These are phyloP conservation scores for Breynia disticha DNA, from an alignment of 441 rosid genomes.

Conservation along the genomic window DNA sequence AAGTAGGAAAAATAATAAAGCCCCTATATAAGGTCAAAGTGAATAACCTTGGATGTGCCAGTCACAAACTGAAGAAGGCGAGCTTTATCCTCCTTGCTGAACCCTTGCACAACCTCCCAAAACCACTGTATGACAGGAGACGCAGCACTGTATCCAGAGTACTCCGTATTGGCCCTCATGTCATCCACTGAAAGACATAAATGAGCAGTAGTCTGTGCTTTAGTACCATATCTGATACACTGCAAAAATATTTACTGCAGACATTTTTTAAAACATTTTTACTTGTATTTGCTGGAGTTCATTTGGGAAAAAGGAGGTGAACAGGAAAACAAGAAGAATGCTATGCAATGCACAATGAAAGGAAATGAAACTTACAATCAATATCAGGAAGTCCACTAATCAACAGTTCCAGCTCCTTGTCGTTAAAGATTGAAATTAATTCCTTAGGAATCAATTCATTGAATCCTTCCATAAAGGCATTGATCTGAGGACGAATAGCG, in stretches of 20 bases:
- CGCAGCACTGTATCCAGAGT: conserved; percentile 86
- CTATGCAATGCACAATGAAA: conserved; percentile 2
- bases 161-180: conserved; percentile 84
- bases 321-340: too few relatives aligned
- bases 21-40: not conserved
- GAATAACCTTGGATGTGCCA: conserved; percentile 85
- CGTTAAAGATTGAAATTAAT: conserved; percentile 73
- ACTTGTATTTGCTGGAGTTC: too few relatives aligned
- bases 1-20: not conserved
- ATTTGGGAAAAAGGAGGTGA: too few relatives aligned
- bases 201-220: conserved; percentile 1
- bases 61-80: conserved; percentile 93
- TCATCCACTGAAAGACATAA: conserved; percentile 62
- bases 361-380: conserved; percentile 50
- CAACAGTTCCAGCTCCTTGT: conserved; percentile 87
- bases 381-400: conserved; percentile 97
- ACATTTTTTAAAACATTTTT: not conserved
- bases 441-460: conserved; percentile 65
- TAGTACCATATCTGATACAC: conserved; percentile 1
- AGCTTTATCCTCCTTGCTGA: conserved; percentile 96
- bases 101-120: conserved; percentile 94
- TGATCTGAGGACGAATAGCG: conserved; percentile 93
- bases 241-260: not conserved
- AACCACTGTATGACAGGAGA: conserved; percentile 90
- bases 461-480: conserved; percentile 86